A percentile compares a stretch with the other conserved stretches of the same genome.
phyloP scores from a whole-genome alignment of 768 basidiomycete species.

The Rhodotorula paludigena region DNA sequence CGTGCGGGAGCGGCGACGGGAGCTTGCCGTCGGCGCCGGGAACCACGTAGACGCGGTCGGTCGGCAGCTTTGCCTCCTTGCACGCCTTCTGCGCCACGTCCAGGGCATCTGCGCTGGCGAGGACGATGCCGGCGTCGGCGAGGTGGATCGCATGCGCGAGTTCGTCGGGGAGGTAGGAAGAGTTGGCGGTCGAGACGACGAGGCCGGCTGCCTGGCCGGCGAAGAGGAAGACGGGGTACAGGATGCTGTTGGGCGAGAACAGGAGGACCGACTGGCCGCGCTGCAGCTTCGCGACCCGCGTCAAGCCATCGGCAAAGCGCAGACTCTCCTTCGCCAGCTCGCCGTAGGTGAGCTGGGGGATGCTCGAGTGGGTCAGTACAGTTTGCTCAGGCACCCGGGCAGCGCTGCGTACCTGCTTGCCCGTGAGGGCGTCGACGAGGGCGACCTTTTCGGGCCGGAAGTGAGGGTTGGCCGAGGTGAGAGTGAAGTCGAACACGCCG shows the following conservation, averaged over 20 bases:
- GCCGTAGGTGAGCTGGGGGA: slow-evolving; percentile 7
- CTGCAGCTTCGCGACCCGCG: neutral
- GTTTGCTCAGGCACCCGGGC: too few relatives aligned
- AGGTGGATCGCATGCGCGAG: slow-evolving; percentile 66
- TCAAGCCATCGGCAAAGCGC: slow-evolving; percentile 12
- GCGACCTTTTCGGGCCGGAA: neutral
- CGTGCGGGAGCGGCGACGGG: slow-evolving; percentile 58
- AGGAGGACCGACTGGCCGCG: slow-evolving; percentile 21
- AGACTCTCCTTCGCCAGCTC: slow-evolving; percentile 3
- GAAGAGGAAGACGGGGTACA: slow-evolving; percentile 33
- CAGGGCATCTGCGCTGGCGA: slow-evolving; percentile 56
- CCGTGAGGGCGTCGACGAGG: slow-evolving; percentile 24
- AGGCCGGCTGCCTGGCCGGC: slow-evolving; percentile 58
- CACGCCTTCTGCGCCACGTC: slow-evolving; percentile 12
- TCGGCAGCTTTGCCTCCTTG: slow-evolving; percentile 50
- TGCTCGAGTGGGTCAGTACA: neutral
- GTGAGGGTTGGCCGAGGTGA: neutral
- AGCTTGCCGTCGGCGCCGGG: slow-evolving; percentile 53
- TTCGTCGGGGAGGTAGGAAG: slow-evolving; percentile 63
- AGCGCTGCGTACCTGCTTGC: neutral
- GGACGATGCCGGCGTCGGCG: slow-evolving; percentile 59
- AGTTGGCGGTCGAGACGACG: slow-evolving; percentile 67
- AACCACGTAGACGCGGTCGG: slow-evolving; percentile 56
- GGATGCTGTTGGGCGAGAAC: slow-evolving; percentile 31
- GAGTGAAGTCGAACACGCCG: slow-evolving; percentile 26